Evolutionary conservation across 768 basidiomycete genomes (phyloP), one percentile per base, ranked within the genome.

Genomic region (Panaeolus papilionaceus): DNA sequence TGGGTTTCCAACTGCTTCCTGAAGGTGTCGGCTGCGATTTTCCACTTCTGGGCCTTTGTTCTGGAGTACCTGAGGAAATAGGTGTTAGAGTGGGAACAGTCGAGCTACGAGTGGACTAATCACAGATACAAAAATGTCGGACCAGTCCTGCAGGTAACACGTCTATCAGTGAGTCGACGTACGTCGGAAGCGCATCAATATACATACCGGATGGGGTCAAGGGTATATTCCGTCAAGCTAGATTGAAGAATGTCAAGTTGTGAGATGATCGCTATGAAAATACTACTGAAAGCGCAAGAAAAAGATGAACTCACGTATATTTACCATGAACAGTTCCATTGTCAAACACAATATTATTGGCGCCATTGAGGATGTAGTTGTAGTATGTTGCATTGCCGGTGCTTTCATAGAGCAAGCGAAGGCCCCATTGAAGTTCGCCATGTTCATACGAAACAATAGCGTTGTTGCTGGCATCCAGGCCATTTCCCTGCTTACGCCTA

Each of bases 381-480:
- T 73, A 82, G 67, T 84, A 85, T 0, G 76, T 80, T 66, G 69
- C 65, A 70, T 84, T 83, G 33, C 80, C 81, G 2, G 81, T 83
- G 40, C 63, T 72, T 54, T 82, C 80, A 68, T 79, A 84, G 16
- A 85, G 71, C n/a, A 74, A 75, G 20, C 78, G 73, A 8, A 85
- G 73, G 0, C 78, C 81, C 80, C 80, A 82, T 70, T 82, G 78
- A 23, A 83, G 70, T 49, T 78, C 78, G 18, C 80, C 80, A 61
- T 80, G 79, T 66, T 83, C 81, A 67, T 84, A 85, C 0, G 78
- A 79, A 38, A 83, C 81, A 11, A 71, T 64, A 0, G 83, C 73
- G 1, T 66, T 74, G 38, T 80, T 81, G 38, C 66, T 71, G 0
- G 78, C 67, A 28, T 72, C 74, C 12, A 82, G 72, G 4, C 83